Evolutionary conservation across 2,329 filamentous ascomycete genomes (phyloP), one percentile per base, ranked within the genome.

Genomic region (Hypoxylon sp.): DNA sequence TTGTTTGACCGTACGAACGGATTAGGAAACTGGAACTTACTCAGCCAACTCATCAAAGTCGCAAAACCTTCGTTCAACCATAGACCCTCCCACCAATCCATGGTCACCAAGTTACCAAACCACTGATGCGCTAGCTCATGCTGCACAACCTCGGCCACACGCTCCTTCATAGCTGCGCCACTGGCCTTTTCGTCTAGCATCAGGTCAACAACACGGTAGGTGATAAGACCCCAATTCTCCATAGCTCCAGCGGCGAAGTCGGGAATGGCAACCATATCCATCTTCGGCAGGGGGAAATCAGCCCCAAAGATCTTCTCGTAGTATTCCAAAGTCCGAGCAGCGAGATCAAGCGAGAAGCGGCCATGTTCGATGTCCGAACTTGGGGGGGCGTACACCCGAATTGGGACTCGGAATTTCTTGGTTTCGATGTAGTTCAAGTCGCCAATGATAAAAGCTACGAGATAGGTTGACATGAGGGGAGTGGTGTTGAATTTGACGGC

Each of bases 201-300:
- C 48, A 98, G 79, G 74, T 96, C 93, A 32, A 97, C 94, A 20
- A 97, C 91, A 68, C 94, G 91, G 81, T 97, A 98, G 6, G 94
- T 98, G 70, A 98, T 89, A 54, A 98, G 83, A 75, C 94, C 94
- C 94, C 94, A 98, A 78, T 98, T 98, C 84, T 98, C 94, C 94
- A 98, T 97, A 62, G 94, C 94, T 66, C 94, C 94, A 50, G 93
- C 93, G 52, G 93, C 93, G 76, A 98, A 98, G 76, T 98, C 94
- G 15, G 94, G 94, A 74, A 98, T 94, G 46, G 94, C 94, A 71
- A 97, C 89, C 90, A 97, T 95, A 79, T 97, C 93, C 91, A 97
- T 95, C 85, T 97, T 97, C 54, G 93, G 93, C 43, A 97, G 82
- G 6, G 93, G 93, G 75, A 95, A 97, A 30, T 91, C 83, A 76